Conservation (phyloP, 2,329 filamentous ascomycete genomes). For the Aphanocladium album region DNA sequence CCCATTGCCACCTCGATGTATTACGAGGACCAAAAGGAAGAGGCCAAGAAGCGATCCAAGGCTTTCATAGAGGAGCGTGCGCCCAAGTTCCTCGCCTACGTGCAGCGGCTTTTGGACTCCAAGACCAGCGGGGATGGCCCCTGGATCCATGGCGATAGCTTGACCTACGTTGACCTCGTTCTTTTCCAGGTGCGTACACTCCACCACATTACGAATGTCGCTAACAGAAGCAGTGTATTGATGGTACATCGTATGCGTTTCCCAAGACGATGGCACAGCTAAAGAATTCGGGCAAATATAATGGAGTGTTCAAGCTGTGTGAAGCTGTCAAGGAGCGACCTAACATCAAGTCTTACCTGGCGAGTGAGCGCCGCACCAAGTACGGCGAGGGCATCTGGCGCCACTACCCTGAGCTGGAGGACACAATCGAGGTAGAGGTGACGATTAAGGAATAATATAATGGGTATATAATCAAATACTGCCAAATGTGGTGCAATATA, state of each 20-base stretch:
- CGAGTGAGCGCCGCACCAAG: conserved; percentile 55
- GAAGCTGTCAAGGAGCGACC: conserved; percentile 57
- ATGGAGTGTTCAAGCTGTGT: conserved; percentile 59
- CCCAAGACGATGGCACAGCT: conserved; percentile 58
- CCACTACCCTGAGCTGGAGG: conserved; percentile 68
- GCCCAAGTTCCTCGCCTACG: conserved; percentile 68
- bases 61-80: conserved; percentile 58
- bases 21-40: conserved; percentile 72
- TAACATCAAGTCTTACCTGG: conserved; percentile 63
- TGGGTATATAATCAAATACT: no score
- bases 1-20: conserved; percentile 55
- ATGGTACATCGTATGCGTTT: conserved; percentile 62
- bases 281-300: conserved; percentile 52
- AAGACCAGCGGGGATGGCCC: conserved; percentile 53
- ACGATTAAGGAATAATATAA: not conserved
- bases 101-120: conserved; percentile 57
- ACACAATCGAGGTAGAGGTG: conserved; percentile 18
- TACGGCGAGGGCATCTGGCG: conserved; percentile 66
- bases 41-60: conserved; percentile 51
- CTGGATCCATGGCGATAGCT: conserved; percentile 59
- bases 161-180: conserved; percentile 70
- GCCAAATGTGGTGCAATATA: no score
- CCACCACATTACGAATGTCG: not conserved
- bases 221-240: conserved; percentile 37
- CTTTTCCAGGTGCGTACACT: conserved; percentile 59